A percentile compares a stretch with the other conserved stretches of the same genome.
Evolutionary conservation across 352 stramenopile genomes (phyloP).

Genomic region (Globisporangium lucens): DNA sequence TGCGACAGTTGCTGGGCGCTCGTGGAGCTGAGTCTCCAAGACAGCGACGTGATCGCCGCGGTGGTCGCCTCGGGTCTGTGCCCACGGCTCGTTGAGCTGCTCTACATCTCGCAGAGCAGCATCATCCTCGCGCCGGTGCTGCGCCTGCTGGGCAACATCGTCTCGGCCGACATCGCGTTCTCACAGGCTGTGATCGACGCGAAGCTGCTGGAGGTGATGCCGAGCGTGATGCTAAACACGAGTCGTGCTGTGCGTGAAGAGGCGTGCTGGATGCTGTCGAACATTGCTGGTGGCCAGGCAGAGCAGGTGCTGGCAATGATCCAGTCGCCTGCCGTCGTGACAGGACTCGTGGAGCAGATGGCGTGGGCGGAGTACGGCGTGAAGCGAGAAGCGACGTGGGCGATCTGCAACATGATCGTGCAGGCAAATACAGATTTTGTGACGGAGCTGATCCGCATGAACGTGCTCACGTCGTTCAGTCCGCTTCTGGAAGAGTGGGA

Average conservation of each 20-base stretch:
- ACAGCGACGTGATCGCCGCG: constrained; percentile 53
- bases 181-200: constrained; percentile 77
- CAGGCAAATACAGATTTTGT: constrained; percentile 57
- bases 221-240: constrained; percentile 77
- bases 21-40: constrained; percentile 79
- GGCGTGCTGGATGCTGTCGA: constrained; percentile 86
- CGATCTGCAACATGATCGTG: constrained; percentile 86
- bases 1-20: constrained; percentile 85
- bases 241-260: constrained; percentile 80
- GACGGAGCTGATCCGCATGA: constrained; percentile 62
- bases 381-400: constrained; percentile 83
- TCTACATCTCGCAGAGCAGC: constrained; percentile 82
- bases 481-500: constrained; percentile 81
- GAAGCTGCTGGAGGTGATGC: constrained; percentile 75
- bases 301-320: constrained; percentile 79
- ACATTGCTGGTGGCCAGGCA: constrained; percentile 73
- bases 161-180: constrained; percentile 73
- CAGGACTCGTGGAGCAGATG: constrained; percentile 75
- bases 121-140: constrained; percentile 80
- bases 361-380: constrained; percentile 85
- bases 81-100: constrained; percentile 70
- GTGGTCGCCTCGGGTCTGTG: constrained; percentile 66
- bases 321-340: constrained; percentile 59
- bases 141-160: constrained; percentile 77
- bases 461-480: constrained; percentile 68